Evolutionary conservation across 805 yeast genomes (phyloP), one percentile per base, ranked within the genome.

Genomic region (Spathaspora boniae): DNA sequence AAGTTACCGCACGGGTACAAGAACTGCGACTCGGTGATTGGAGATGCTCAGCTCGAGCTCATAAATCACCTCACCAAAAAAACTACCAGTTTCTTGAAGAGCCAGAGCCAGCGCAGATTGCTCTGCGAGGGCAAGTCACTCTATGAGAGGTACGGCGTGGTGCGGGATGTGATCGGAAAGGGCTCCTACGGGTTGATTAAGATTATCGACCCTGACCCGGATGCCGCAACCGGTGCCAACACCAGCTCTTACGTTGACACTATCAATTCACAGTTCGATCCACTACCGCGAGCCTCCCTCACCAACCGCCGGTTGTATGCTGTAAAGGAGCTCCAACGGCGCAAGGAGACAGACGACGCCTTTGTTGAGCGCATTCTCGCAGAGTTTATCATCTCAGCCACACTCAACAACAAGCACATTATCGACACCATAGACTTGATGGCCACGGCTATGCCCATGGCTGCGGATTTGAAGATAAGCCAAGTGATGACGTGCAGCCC

Each of bases 381-480:
- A 6, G 98, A 93, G 54, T 89, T 91, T 66, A 86, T 93, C 55
- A 85, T 89, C 31, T 80, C 95, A 1, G 80, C 80, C 26, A 82
- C 86, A 20, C 68, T 83, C 54, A 82, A 78, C 44, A 93, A 72
- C 65, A 78, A 73, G 53, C 87, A 86, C 58, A 78, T 86, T 44
- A 86, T 75, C 48, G 81, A 79, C 56, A 86, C 85, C 6, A 76
- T 78, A 47, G 96, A 85, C 59, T 70, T 89, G 33, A 76, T 89
- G 86, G 47, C 58, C 14, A 51, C 62, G 3, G 47, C 58, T 14
- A 51, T 62, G 3, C 38, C 51, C 9, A 48, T 56, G 8, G 40
- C 33, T 12, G 36, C 34, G 2, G 34, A 38, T 12, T 26, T 46
- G 15, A 50, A 50, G 23, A 37, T 63, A 27, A 50, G 50, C 37